phyloP scores from a whole-genome alignment of 164 flowering plant species.

The Euptelea pleiosperma region DNA sequence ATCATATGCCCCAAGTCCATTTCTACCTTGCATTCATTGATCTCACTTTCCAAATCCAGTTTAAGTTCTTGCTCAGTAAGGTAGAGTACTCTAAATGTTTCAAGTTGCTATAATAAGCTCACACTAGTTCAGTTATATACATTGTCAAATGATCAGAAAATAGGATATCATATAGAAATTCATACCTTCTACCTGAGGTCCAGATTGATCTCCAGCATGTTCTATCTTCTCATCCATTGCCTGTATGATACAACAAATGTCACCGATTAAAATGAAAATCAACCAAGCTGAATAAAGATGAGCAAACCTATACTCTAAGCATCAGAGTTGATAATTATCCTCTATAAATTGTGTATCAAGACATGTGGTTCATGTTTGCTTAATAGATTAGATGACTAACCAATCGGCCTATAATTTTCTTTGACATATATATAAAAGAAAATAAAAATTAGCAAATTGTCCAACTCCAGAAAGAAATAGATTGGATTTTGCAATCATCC shows the following conservation, averaged over 20 bases:
- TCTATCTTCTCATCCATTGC: conserved; percentile 69
- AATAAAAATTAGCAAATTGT: too few relatives aligned
- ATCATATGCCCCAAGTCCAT: background rate
- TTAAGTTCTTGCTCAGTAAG: conserved; percentile 60
- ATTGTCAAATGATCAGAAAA: conserved; percentile 1
- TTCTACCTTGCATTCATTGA: conserved; percentile 68
- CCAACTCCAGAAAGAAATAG: too few relatives aligned
- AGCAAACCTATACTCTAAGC: too few relatives aligned
- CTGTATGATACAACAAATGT: conserved; percentile 31
- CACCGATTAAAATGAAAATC: background rate
- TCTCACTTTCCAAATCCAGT: conserved; percentile 52
- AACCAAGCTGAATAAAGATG: background rate
- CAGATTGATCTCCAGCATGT: conserved; percentile 63
- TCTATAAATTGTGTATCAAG: too few relatives aligned
- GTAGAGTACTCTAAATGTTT: conserved; percentile 53
- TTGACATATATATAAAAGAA: too few relatives aligned
- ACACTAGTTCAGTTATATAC: background rate
- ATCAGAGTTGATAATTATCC: too few relatives aligned
- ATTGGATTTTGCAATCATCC: too few relatives aligned
- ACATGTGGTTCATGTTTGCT: too few relatives aligned
- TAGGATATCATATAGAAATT: background rate
- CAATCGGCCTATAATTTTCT: too few relatives aligned
- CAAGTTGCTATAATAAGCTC: conserved; percentile 46
- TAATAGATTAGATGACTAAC: too few relatives aligned
- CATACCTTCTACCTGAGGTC: conserved; percentile 53